Evolutionary conservation across 1,284 basidiomycete genomes (phyloP), one percentile per base, ranked within the genome.

Genomic region (Rhodotorula sp.): DNA sequence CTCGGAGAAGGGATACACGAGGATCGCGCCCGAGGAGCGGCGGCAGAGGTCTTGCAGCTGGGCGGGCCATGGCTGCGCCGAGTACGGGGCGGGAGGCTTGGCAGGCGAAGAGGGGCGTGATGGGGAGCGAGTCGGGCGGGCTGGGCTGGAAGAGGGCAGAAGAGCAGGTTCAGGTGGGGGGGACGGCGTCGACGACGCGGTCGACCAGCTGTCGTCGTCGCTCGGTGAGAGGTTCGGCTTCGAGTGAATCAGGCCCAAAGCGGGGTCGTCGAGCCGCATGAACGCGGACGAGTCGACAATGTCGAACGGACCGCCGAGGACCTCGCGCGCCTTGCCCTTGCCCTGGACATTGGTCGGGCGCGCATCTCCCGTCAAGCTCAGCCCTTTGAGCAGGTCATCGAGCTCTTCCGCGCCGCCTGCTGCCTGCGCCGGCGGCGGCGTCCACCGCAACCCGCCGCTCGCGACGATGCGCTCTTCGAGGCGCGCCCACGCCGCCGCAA

Each of bases 401-500:
- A 91, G 82, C n/a, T 86, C 86, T 69, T 87, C 85, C 25, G 71
- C 27, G 56, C 48, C 37, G 56, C 37, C 27, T 37, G 15, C 32
- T 32, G 29, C 27, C 44, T 10, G 17, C 44, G 27, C 10, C 39
- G 22, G 46, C 36, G 32, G 44, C 21, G 44, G 27, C 27, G 10
- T 9, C 69, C 56, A 59, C 44, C n/a, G 46, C 32, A 17, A n/a
- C 19, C 58, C 54, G 22, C 57, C 44, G 34, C n/a, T 3, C 10
- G 44, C 51, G 8, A 27, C 36, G 7, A 39, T 25, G 10, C 48
- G 29, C 29, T 53, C 41, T 34, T 74, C 72, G 10, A 94, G 82
- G 51, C 89, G 86, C 22, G 92, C 86, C 37, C 91, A 84, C 0
- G 90, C 91, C 7, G 90, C 89, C 3, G 91, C 86, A 10, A 95